Evolutionary conservation across 2,329 filamentous ascomycete genomes (phyloP).

Genomic region (Epichloe gansuensis): DNA sequence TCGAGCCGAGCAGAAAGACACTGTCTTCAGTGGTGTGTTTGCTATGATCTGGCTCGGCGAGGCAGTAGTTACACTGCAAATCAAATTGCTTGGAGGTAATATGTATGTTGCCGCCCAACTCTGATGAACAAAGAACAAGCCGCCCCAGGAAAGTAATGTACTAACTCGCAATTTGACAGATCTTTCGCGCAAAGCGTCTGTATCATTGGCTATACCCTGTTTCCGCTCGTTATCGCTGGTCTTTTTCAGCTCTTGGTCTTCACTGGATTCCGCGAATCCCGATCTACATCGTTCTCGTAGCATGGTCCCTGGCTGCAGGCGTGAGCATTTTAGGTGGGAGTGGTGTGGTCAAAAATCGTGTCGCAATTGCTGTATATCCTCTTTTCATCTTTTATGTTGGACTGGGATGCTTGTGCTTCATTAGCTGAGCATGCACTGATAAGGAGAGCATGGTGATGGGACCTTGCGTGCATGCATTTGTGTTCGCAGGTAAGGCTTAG

Average conservation of each 20-base stretch:
- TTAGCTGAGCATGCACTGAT: slow-evolving; percentile 50
- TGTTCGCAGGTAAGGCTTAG: neutral
- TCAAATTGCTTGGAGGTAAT: slow-evolving; percentile 89
- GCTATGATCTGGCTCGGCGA: slow-evolving; percentile 95
- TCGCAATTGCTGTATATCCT: slow-evolving; percentile 88
- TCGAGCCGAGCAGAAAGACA: slow-evolving; percentile 65
- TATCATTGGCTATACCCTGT: slow-evolving; percentile 96
- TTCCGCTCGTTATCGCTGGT: slow-evolving; percentile 88
- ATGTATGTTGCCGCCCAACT: slow-evolving; percentile 53
- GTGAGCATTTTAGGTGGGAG: slow-evolving; percentile 93
- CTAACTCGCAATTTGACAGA: slow-evolving; percentile 32
- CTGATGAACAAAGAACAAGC: neutral
- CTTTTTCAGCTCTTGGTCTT: slow-evolving; percentile 73
- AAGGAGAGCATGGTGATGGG: neutral
- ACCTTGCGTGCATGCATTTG: neutral
- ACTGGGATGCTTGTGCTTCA: slow-evolving; percentile 90
- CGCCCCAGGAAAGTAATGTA: neutral
- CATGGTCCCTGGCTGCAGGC: slow-evolving; percentile 89
- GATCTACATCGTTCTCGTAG: slow-evolving; percentile 76
- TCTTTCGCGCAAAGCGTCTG: slow-evolving; percentile 97
- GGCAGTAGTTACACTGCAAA: slow-evolving; percentile 93
- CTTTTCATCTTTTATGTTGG: slow-evolving; percentile 91
- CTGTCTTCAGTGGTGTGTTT: slow-evolving; percentile 93
- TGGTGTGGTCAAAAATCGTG: slow-evolving; percentile 87
- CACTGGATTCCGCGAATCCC: slow-evolving; percentile 76